Evolutionary conservation across 2,329 filamentous ascomycete species (phyloP).

Genomic region (Stachybotrys elegans): DNA sequence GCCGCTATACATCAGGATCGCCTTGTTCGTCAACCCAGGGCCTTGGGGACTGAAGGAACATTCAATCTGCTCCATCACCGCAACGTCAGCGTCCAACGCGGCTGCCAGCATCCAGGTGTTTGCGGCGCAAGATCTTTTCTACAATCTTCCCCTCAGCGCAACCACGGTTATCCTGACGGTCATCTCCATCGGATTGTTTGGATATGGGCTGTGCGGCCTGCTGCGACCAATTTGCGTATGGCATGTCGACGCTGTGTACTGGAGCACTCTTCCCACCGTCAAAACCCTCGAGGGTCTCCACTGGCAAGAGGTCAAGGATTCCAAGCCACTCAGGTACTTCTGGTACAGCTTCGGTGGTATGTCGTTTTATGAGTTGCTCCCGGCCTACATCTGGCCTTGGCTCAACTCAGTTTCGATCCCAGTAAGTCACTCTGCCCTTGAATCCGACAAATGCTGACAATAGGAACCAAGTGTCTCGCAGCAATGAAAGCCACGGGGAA

Average conservation of each 20-base stretch:
- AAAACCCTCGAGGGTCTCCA: slow-evolving; percentile 51
- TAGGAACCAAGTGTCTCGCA: slow-evolving; percentile 35
- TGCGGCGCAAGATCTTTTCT: slow-evolving; percentile 46
- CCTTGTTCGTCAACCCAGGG: slow-evolving; percentile 44
- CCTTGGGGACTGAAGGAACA: slow-evolving; percentile 53
- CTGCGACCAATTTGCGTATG: slow-evolving; percentile 50
- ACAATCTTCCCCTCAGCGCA: slow-evolving; percentile 38
- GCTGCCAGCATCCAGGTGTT: slow-evolving; percentile 36
- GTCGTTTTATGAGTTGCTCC: slow-evolving; percentile 47
- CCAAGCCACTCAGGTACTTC: slow-evolving; percentile 46
- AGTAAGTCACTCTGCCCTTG: slow-evolving; percentile 2
- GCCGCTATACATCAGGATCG: slow-evolving; percentile 33
- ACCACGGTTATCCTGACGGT: slow-evolving; percentile 42
- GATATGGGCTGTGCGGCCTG: slow-evolving; percentile 48
- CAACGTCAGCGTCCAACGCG: slow-evolving; percentile 48
- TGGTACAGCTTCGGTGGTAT: slow-evolving; percentile 46
- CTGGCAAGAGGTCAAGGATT: slow-evolving; percentile 44
- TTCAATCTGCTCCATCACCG: slow-evolving; percentile 47
- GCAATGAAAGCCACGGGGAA: slow-evolving; percentile 43
- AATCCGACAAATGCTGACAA: neutral
- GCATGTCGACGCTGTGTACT: slow-evolving; percentile 53
- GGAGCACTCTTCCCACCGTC: slow-evolving; percentile 46
- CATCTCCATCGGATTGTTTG: slow-evolving; percentile 51
- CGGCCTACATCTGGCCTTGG: slow-evolving; percentile 51
- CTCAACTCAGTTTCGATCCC: slow-evolving; percentile 50